Conservation (phyloP, 2,329 filamentous ascomycete genomes). For the Alternaria tenuissima region DNA sequence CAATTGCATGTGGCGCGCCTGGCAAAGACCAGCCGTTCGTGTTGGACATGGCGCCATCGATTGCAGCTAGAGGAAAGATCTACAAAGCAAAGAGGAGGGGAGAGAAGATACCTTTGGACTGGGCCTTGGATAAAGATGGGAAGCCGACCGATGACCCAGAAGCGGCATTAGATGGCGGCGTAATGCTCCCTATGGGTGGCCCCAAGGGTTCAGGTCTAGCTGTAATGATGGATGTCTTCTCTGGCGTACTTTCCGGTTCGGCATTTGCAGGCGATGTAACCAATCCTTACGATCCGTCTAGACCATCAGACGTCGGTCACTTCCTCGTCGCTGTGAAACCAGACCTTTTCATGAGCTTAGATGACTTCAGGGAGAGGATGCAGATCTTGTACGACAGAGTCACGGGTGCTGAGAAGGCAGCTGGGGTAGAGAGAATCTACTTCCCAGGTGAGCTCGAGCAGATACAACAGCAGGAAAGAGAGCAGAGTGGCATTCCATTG, state of each 20-base stretch:
- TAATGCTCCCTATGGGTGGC: conserved; percentile 87
- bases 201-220: conserved; percentile 80
- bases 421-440: conserved; percentile 63
- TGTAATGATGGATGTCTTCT: conserved; percentile 92
- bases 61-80: conserved; percentile 75
- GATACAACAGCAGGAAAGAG: conserved; percentile 35
- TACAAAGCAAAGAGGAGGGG: conserved; percentile 73
- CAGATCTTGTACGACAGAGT: conserved; percentile 65
- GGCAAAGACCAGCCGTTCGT: conserved; percentile 69
- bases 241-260: conserved; percentile 77
- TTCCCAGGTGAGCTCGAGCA: conserved; percentile 57
- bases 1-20: conserved; percentile 78
- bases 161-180: conserved; percentile 66
- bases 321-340: conserved; percentile 72
- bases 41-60: conserved; percentile 74
- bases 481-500: conserved; percentile 58
- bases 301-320: conserved; percentile 75
- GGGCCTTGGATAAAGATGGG: conserved; percentile 78
- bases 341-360: conserved; percentile 74
- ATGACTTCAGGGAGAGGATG: conserved; percentile 73
- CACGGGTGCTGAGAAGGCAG: conserved; percentile 60
- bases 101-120: conserved; percentile 73
- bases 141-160: conserved; percentile 73
- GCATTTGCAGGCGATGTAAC: conserved; percentile 82
- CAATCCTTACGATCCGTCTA: conserved; percentile 75